Evolutionary conservation across 352 stramenopile genomes (phyloP).

Genomic region (Aphanomyces astaci): DNA sequence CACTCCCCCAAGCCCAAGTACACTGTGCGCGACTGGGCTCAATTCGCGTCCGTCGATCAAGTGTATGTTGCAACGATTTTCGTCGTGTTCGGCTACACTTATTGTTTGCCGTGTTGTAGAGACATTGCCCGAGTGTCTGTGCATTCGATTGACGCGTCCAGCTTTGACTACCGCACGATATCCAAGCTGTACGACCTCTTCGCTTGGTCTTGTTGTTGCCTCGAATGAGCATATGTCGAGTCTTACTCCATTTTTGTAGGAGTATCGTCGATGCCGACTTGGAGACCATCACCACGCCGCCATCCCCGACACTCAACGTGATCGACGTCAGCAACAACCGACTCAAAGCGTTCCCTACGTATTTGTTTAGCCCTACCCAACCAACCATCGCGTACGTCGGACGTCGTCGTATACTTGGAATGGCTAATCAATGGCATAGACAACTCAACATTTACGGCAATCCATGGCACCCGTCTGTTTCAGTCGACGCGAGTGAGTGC

Average conservation of each 20-base stretch:
- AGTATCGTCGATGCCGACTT: constrained; percentile 15
- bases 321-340: constrained; percentile 2
- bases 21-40: neutral
- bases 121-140: constrained; percentile 9
- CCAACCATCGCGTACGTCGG: neutral
- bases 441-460: constrained; percentile 12
- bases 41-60: neutral
- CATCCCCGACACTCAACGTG: neutral
- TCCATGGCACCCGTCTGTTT: neutral
- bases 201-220: no score
- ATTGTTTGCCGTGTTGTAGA: neutral
- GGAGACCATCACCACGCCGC: constrained; percentile 3
- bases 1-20: constrained; percentile 1
- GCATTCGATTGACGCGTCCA: neutral
- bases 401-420: neutral
- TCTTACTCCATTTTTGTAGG: neutral
- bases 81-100: neutral
- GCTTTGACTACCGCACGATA: neutral
- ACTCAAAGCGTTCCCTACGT: neutral
- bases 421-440: neutral
- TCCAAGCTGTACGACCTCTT: constrained; percentile 10
- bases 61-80: neutral
- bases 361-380: neutral
- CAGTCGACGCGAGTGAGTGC: neutral
- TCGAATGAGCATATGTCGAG: neutral